These are phyloP conservation scores for Diaporthe velutina DNA, from an alignment of 2,329 filamentous ascomycete species.

Conservation along the genomic window DNA sequence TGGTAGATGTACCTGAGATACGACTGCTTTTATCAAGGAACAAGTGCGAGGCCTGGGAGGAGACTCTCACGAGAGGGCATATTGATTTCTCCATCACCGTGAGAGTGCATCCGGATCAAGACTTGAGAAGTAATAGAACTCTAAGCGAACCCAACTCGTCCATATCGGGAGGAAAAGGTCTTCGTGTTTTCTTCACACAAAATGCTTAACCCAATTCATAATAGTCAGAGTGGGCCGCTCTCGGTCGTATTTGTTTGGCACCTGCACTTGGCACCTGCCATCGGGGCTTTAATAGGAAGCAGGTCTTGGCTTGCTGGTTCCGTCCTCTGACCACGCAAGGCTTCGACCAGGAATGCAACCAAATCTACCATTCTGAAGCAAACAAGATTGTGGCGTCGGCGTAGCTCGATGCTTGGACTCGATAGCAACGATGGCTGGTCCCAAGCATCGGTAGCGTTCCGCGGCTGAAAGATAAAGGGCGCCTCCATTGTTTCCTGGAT, in stretches of 20 bases:
- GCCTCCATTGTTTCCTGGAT: conserved; percentile 2
- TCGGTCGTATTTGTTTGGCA: background rate
- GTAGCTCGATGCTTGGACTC: background rate
- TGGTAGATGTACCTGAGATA: no score
- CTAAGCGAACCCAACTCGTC: no score
- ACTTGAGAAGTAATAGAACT: no score
- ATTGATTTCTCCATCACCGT: no score
- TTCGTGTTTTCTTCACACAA: no score
- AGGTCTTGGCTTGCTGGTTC: background rate
- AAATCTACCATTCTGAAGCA: background rate
- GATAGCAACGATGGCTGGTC: background rate
- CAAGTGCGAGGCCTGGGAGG: no score
- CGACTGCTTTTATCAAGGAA: no score
- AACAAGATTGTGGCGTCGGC: background rate
- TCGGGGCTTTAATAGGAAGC: no score
- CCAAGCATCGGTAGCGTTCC: background rate
- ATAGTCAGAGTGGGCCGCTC: background rate
- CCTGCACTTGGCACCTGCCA: background rate
- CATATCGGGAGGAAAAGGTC: no score
- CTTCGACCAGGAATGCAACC: background rate
- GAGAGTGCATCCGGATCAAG: no score
- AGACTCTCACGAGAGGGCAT: no score
- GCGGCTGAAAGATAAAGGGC: conserved; percentile 12
- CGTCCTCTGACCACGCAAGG: background rate
- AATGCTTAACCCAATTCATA: no score